Base-by-base conservation (phyloP, 352 stramenopile genomes). In the Aphanomyces euteiches region DNA sequence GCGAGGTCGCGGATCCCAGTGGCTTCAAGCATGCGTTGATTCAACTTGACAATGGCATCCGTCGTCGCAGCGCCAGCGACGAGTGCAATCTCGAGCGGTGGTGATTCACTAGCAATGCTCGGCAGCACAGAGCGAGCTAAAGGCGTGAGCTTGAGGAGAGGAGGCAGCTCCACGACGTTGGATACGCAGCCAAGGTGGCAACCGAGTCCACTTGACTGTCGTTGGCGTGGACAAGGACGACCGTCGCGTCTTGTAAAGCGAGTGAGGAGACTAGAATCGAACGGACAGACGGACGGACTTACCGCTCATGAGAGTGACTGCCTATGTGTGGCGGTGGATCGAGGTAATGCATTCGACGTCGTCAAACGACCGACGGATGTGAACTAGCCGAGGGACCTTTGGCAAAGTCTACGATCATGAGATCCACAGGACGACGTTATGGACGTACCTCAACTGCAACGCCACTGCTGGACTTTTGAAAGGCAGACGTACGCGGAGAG, bases 111-210 rank as follows among this genome's bases (percentile, higher is more conserved):
- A 3, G 72, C 77, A 13, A 57, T n/a, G 41, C 85, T 79, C 10
- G 71, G 71, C 41, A 2, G 43, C 43, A 77, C 74, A 47, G 78
- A 88, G 39, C 82, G 73, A 6, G 80, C 82, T 15, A 93, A 90
- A 10, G 86, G 86, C 75, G 87, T 78, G n/a, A 93, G 74, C 69
- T 92, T 93, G 17, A 73, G 63, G 48, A 93, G 78, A 28, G 75
- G 45, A 6, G 81, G 82, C 19, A 89, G 48, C 50, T 81, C 66
- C 47, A 85, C 66, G 38, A 90, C 74, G 47, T 63, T 73, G 4
- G 79, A 74, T 39, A 88, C 76, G 38, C 82, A 90, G 17, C 67
- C 13, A 90, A 63, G 1, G 58, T 69, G 57, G 74, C 73, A 69
- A 90, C 64, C 8, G 73, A 56, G 4, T 74, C 65, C 3, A 76